A percentile compares a stretch with the other conserved stretches of the same genome.
Evolutionary conservation across 2,329 filamentous ascomycete species (phyloP).

Genomic region (Sclerotinia nivalis): DNA sequence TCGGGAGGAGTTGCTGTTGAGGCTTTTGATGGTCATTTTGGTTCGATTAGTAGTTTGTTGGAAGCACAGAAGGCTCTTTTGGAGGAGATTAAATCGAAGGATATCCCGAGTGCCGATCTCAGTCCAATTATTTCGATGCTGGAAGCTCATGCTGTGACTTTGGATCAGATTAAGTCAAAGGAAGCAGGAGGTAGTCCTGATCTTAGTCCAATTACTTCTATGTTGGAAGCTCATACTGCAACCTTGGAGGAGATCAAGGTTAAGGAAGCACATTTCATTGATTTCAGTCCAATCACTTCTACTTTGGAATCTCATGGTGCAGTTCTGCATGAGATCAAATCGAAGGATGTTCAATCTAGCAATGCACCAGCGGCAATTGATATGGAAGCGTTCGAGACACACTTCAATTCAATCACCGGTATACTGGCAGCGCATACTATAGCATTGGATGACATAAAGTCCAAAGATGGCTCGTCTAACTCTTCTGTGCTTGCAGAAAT

Average conservation of each 20-base stretch:
- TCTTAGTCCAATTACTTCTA: slow-evolving; percentile 3
- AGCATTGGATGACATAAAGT: slow-evolving; percentile 30
- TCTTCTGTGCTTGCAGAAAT: neutral
- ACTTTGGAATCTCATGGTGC: slow-evolving; percentile 19
- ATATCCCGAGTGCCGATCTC: neutral
- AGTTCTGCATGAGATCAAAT: slow-evolving; percentile 26
- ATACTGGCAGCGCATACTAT: slow-evolving; percentile 27
- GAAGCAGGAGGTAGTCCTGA: neutral
- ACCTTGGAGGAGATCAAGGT: slow-evolving; percentile 29
- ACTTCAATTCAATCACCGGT: slow-evolving; percentile 25
- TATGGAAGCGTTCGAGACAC: slow-evolving; percentile 16
- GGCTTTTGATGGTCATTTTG: slow-evolving; percentile 31
- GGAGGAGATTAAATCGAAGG: slow-evolving; percentile 27
- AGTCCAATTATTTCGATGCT: slow-evolving; percentile 15
- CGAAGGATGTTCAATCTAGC: neutral
- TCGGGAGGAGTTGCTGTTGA: slow-evolving; percentile 17
- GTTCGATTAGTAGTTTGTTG: slow-evolving; percentile 23
- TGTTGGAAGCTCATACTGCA: slow-evolving; percentile 19
- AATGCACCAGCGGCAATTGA: neutral
- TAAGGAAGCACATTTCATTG: neutral
- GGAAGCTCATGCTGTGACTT: slow-evolving; percentile 16
- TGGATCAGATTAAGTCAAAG: slow-evolving; percentile 27
- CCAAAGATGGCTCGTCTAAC: slow-evolving; percentile 13
- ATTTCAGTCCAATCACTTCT: slow-evolving; percentile 14
- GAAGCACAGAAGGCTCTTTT: slow-evolving; percentile 18